Conservation (phyloP, 148 eudicot species). For the Diospyros kaki region DNA sequence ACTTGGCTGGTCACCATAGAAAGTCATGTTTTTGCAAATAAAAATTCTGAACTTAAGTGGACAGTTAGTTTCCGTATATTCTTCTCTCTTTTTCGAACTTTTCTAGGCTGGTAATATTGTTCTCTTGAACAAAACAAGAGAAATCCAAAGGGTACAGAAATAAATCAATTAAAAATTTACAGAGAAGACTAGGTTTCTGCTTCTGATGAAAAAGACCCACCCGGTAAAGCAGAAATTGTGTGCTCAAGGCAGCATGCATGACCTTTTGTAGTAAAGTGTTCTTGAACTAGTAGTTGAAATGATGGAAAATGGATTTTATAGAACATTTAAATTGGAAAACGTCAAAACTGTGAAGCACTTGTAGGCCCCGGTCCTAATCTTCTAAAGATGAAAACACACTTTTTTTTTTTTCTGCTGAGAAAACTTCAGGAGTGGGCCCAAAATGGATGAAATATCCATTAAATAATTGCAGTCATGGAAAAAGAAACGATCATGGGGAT, state of each 20-base stretch:
- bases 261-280: background rate
- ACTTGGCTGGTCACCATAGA: background rate
- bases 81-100: background rate
- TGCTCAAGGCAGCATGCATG: background rate
- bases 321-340: background rate
- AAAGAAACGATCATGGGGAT: constrained; percentile 13
- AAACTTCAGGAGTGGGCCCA: background rate
- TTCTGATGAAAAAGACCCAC: no score
- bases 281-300: background rate
- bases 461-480: constrained; percentile 10
- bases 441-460: background rate
- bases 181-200: no score
- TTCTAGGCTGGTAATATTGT: background rate
- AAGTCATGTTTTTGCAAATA: no score
- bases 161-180: no score
- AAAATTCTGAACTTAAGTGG: no score
- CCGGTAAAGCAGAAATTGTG: no score
- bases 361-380: background rate
- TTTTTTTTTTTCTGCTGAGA: background rate
- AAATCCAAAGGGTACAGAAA: no score
- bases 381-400: background rate
- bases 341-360: background rate
- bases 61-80: background rate
- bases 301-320: background rate
- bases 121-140: no score